phyloP scores from a whole-genome alignment of 164 flowering plant genomes.

The Piper betle region DNA sequence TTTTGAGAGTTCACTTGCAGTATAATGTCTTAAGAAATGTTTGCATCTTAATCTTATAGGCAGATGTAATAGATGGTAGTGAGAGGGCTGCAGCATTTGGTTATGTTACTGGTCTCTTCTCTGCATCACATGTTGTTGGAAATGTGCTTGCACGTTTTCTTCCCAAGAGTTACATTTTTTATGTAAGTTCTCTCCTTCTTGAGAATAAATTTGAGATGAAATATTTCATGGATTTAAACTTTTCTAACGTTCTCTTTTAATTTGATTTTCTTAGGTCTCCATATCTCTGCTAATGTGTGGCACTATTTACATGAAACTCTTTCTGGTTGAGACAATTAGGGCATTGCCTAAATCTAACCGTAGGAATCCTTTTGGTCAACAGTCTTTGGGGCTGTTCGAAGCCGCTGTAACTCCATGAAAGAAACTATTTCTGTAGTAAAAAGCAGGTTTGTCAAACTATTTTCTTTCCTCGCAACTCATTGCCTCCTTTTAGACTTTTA shows the following conservation, averaged over 20 bases:
- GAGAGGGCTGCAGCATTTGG: slow-evolving; percentile 69
- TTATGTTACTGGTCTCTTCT: slow-evolving; percentile 72
- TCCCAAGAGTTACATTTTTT: slow-evolving; percentile 33
- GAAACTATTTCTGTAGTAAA: slow-evolving; percentile 21
- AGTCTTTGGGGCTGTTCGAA: slow-evolving; percentile 20
- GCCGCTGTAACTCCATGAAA: slow-evolving; percentile 47
- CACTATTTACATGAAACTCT: slow-evolving; percentile 52
- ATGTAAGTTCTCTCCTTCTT: slow-evolving; percentile 20
- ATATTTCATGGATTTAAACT: not conserved
- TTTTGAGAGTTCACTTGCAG: not conserved
- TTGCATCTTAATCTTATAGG: slow-evolving; percentile 24
- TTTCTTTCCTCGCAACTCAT: too few species aligned
- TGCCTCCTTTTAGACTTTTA: too few species aligned
- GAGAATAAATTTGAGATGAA: not conserved
- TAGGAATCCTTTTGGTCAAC: slow-evolving; percentile 16
- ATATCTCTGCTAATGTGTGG: slow-evolving; percentile 44
- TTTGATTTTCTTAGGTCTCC: slow-evolving; percentile 43
- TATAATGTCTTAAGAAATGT: too few species aligned
- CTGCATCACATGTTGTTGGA: slow-evolving; percentile 79
- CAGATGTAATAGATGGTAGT: slow-evolving; percentile 50
- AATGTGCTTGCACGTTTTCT: slow-evolving; percentile 33
- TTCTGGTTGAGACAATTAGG: slow-evolving; percentile 51
- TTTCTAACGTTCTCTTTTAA: too few species aligned
- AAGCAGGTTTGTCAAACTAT: slow-evolving; percentile 17
- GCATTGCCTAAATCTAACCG: slow-evolving; percentile 19